Percentiles rank a stretch among this genome's conserved stretches.
These are phyloP conservation scores for Dioszegia aurantiaca DNA, from an alignment of 768 basidiomycete species.

Conservation along the genomic window DNA sequence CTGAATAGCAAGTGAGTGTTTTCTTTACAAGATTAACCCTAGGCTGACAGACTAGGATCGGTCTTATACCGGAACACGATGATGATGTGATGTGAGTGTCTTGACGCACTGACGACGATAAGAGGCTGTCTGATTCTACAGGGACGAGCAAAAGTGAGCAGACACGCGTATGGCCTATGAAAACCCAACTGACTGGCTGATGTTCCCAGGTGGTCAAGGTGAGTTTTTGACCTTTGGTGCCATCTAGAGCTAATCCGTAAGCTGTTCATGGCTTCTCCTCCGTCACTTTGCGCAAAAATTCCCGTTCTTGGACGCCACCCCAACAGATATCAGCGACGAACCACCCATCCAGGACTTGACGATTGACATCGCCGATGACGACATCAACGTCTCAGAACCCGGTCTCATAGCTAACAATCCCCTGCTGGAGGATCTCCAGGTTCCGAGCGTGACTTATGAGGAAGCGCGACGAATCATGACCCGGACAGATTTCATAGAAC, in stretches of 20 bases:
- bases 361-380: slow-evolving; percentile 17
- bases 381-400: slow-evolving; percentile 16
- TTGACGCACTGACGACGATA: too few species aligned
- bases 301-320: slow-evolving; percentile 7
- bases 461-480: slow-evolving; percentile 79
- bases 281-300: slow-evolving; percentile 63
- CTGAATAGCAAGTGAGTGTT: slow-evolving; percentile 61
- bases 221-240: not conserved
- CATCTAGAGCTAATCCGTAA: not conserved
- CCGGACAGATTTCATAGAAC: slow-evolving; percentile 74
- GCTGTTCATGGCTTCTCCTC: slow-evolving; percentile 73
- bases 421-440: slow-evolving; percentile 11
- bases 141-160: slow-evolving; percentile 73
- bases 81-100: slow-evolving; percentile 50
- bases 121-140: slow-evolving; percentile 72
- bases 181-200: too few species aligned
- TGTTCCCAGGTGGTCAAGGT: slow-evolving; percentile 26
- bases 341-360: slow-evolving; percentile 8
- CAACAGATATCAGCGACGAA: slow-evolving; percentile 9
- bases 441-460: slow-evolving; percentile 55
- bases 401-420: slow-evolving; percentile 9
- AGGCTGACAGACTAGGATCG: slow-evolving; percentile 60
- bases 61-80: slow-evolving; percentile 75
- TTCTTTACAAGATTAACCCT: too few species aligned
- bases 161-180: too few species aligned